phyloP scores from a whole-genome alignment of 2,329 filamentous ascomycete species.

The Hypoxylon sp. region DNA sequence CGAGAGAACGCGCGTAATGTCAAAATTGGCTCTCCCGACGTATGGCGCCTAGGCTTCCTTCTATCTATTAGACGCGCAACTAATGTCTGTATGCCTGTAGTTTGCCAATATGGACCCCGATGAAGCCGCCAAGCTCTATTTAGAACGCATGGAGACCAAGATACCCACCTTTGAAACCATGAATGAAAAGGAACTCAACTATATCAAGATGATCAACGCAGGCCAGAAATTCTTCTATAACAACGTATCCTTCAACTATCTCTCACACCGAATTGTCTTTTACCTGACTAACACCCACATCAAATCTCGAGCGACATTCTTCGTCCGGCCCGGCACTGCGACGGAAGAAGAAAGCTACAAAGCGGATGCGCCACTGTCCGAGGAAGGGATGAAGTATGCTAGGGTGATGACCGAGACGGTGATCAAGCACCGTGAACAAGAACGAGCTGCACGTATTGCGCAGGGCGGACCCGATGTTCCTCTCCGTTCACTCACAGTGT shows the following conservation, averaged over 20 bases:
- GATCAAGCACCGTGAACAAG: slow-evolving; percentile 85
- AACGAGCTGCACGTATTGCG: slow-evolving; percentile 78
- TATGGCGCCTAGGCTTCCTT: slow-evolving; percentile 56
- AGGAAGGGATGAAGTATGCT: slow-evolving; percentile 84
- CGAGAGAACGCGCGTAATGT: slow-evolving; percentile 97
- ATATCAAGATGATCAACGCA: slow-evolving; percentile 99
- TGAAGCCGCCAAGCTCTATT: slow-evolving; percentile 92
- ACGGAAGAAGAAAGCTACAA: slow-evolving; percentile 94
- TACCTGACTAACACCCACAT: slow-evolving; percentile 98
- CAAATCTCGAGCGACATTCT: slow-evolving; percentile 94
- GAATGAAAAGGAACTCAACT: slow-evolving; percentile 93
- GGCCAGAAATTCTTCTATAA: slow-evolving; percentile 95
- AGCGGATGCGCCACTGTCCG: slow-evolving; percentile 86
- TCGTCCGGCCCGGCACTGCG: slow-evolving; percentile 88
- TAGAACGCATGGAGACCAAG: slow-evolving; percentile 88
- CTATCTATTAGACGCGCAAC: slow-evolving; percentile 5
- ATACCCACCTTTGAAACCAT: slow-evolving; percentile 98
- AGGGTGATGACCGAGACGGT: slow-evolving; percentile 88
- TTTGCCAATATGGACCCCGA: slow-evolving; percentile 93
- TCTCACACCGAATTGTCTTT: slow-evolving; percentile 97
- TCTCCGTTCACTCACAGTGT: slow-evolving; percentile 86
- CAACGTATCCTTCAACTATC: slow-evolving; percentile 95
- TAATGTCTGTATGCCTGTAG: slow-evolving; percentile 58
- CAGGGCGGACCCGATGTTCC: slow-evolving; percentile 77
- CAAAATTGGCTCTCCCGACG: slow-evolving; percentile 97